Base-by-base conservation (phyloP, 179 eudicot genomes). In the Spinacia oleracea region DNA sequence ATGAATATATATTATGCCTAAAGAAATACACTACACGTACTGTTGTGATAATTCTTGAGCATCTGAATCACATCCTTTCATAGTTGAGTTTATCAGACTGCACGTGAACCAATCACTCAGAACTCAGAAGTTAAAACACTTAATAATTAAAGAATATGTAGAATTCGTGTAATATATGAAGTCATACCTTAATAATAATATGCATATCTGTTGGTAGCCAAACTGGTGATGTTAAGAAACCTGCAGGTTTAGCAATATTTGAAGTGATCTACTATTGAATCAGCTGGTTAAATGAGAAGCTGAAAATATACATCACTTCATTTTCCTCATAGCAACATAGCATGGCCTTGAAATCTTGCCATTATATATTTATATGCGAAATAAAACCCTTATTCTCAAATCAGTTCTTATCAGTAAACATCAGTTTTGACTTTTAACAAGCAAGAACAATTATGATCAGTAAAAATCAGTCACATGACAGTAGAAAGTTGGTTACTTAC, bases 171-270 rank as follows among this genome's bases (percentile, higher is more conserved):
- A n/a, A 9, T 6, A 7, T 25, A 12, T 35, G 1, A 8, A 6
- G 32, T 15, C 32, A 42, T 84, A 89, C 97, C 97, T 89, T 89
- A 80, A 92, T 92, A 34, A 94, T n/a, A n/a, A n/a, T n/a, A n/a
- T n/a, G 97, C 97, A 94, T 94, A n/a, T 94, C 90, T 38, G 96
- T 94, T 9, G 98, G 97, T 63, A 94, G 96, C 98, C 98, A 94
- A 84, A 96, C 97, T 71, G 98, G 97, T 77, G 98, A 89, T 53
- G 94, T 94, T 72, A 94, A 72, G 92, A 92, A 80, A 92, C 83
- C 97, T 93, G 88, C 68, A 78, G 34, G 51, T 72, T 62, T 4
- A 25, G 71, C 56, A 9, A 35, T 43, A 5, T 46, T 25, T 6
- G 3, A 42, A 32, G 18, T 2, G 1, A 38, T 43, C 25, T 67